Conservation (phyloP, 495 filamentous ascomycete genomes). For the Neurospora sp. region DNA sequence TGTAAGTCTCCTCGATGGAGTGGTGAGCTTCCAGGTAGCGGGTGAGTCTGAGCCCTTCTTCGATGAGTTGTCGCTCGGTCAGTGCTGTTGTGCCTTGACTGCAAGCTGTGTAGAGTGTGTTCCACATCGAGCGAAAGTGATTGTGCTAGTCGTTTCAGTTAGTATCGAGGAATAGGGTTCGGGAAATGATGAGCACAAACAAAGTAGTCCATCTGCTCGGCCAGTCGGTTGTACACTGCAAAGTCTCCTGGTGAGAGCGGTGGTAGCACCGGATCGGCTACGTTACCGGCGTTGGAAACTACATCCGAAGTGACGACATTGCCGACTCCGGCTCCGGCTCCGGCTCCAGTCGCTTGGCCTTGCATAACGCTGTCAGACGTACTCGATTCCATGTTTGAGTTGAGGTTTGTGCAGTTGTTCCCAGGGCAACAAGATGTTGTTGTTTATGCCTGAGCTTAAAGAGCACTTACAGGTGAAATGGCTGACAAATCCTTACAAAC, state of each 20-base stretch:
- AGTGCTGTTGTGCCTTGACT: conserved; percentile 16
- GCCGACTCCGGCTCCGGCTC: neutral
- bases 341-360: neutral
- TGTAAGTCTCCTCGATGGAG: conserved; percentile 69
- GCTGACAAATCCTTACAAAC: neutral
- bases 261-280: conserved; percentile 9
- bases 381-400: neutral
- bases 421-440: neutral
- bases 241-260: conserved; percentile 18
- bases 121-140: conserved; percentile 67
- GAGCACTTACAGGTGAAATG: neutral
- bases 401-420: neutral
- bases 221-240: conserved; percentile 54
- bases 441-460: neutral
- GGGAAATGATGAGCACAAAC: conserved; percentile 28
- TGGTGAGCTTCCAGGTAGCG: conserved; percentile 68
- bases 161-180: conserved; percentile 5
- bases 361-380: neutral
- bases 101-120: conserved; percentile 51
- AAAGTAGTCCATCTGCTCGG: conserved; percentile 69
- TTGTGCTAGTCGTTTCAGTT: conserved; percentile 45
- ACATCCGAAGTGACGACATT: neutral
- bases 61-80: conserved; percentile 49
- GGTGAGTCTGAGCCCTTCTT: conserved; percentile 53
- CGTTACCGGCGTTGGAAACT: neutral